Percentiles rank a stretch among this genome's conserved stretches.
Evolutionary conservation across 805 yeast species (phyloP).

Genomic region (Cyberlindnera galapagoensis): DNA sequence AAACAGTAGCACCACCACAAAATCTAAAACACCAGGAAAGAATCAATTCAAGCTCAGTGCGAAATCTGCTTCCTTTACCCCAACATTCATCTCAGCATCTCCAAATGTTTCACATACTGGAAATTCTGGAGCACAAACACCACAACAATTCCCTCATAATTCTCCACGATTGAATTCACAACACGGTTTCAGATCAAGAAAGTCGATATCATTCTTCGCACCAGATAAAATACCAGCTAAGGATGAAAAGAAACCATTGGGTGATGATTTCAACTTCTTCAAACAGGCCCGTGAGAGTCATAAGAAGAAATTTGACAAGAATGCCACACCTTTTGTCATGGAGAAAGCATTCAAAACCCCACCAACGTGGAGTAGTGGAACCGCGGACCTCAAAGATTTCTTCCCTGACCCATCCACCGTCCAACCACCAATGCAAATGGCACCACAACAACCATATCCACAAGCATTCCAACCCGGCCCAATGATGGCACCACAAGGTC

Average conservation of each 20-base stretch:
- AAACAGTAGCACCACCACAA: background rate
- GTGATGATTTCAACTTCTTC: conserved; percentile 23
- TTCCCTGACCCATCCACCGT: conserved; percentile 34
- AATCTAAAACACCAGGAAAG: conserved; percentile 6
- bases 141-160: conserved; percentile 13
- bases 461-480: conserved; percentile 18
- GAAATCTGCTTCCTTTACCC: conserved; percentile 60
- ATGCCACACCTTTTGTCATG: conserved; percentile 30
- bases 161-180: conserved; percentile 21
- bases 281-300: conserved; percentile 21
- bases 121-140: conserved; percentile 9
- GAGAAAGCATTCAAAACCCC: conserved; percentile 67
- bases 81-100: conserved; percentile 25
- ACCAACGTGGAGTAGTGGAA: conserved; percentile 64
- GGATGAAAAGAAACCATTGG: conserved; percentile 20
- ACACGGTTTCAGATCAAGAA: conserved; percentile 7
- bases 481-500: conserved; percentile 16
- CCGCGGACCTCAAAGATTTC: conserved; percentile 46
- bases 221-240: conserved; percentile 22
- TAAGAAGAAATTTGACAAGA: conserved; percentile 20
- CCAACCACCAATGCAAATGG: conserved; percentile 11
- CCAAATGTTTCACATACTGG: conserved; percentile 11
- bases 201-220: conserved; percentile 13
- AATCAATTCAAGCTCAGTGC: conserved; percentile 56
- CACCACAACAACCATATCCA: conserved; percentile 3